Evolutionary conservation across 352 stramenopile species (phyloP).

Genomic region (Globisporangium middletonii): DNA sequence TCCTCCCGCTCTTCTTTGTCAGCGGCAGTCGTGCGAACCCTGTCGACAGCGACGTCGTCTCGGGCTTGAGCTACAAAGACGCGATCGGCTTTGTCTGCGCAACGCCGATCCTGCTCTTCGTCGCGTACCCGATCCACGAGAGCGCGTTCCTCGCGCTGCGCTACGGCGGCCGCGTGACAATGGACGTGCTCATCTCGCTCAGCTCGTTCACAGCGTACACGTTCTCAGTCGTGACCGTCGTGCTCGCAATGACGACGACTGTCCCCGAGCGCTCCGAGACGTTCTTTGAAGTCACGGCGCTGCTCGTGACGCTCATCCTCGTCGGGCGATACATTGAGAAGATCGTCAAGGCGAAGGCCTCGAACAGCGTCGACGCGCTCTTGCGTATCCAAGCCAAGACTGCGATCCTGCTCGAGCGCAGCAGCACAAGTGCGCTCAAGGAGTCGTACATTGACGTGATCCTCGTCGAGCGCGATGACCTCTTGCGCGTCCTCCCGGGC

Average conservation of each 20-base stretch:
- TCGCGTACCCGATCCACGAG: conserved; percentile 66
- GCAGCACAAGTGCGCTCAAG: conserved; percentile 20
- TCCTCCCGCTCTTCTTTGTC: conserved; percentile 24
- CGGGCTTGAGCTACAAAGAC: conserved; percentile 43
- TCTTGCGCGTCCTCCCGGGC: conserved; percentile 63
- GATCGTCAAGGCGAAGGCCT: conserved; percentile 58
- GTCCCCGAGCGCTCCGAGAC: conserved; percentile 35
- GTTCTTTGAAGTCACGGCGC: conserved; percentile 68
- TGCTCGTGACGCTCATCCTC: conserved; percentile 68
- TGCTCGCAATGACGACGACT: conserved; percentile 17
- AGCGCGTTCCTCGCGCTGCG: conserved; percentile 55
- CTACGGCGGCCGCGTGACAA: conserved; percentile 57
- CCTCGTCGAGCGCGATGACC: conserved; percentile 64
- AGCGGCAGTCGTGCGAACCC: conserved; percentile 10
- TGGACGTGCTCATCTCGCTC: conserved; percentile 76
- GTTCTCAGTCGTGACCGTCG: conserved; percentile 42
- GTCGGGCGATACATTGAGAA: conserved; percentile 76
- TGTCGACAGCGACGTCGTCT: conserved; percentile 21
- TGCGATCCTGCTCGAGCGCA: conserved; percentile 81
- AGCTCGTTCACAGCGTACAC: conserved; percentile 61
- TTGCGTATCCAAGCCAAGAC: conserved; percentile 74
- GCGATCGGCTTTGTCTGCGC: conserved; percentile 51
- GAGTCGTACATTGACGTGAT: conserved; percentile 74
- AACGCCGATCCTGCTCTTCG: conserved; percentile 56
- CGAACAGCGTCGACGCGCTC: conserved; percentile 60